Base-by-base conservation (phyloP, 2,329 filamentous ascomycete genomes). In the Sporothrix euskadiensis region DNA sequence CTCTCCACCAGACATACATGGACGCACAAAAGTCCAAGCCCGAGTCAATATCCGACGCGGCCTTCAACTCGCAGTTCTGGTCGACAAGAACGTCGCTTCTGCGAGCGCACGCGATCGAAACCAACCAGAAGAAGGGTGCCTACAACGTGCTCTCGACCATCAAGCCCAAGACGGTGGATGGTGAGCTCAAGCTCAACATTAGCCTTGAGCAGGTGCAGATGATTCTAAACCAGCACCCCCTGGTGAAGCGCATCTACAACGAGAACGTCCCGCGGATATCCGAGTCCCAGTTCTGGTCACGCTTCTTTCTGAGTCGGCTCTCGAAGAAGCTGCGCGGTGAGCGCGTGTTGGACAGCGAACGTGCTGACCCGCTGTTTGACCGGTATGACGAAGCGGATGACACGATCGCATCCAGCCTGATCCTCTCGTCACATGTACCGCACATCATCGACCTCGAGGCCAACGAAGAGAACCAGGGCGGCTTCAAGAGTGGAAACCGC, bases 11-110 rank as follows among this genome's bases (percentile, higher is more conserved):
- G 80, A 96, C 94, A 59, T 98, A 98, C 80, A 91, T 94, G 83
- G 94, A 97, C 79, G 92, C 94, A 0, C 85, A 94, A 68, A 87
- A 88, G 71, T 92, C 92, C 9, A 97, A 97, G 79, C 94, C 95
- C 0, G 92, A 95, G 8, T 90, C 92, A 1, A 91, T 98, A 75
- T 91, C 91, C 0, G 89, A 92, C 39, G 88, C 88, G 1, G 91
- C 94, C 61, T 97, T 98, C 81, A 94, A 95, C 77, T 86, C 90
- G 0, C 95, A 98, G 80, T 99, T 99, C 83, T 99, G 96, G 96
- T 93, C 94, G 1, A 93, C 94, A 1, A 88, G 97, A 63, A 88
- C 94, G 65, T 94, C 94, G 80, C 85, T 98, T 44, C 86, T 99
- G 41, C 92, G 96, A 14, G 92, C 95, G 0, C 93, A 98, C 83